These are phyloP conservation scores for Amaranthus cruentus DNA, from an alignment of 148 eudicot species.

Conservation along the genomic window DNA sequence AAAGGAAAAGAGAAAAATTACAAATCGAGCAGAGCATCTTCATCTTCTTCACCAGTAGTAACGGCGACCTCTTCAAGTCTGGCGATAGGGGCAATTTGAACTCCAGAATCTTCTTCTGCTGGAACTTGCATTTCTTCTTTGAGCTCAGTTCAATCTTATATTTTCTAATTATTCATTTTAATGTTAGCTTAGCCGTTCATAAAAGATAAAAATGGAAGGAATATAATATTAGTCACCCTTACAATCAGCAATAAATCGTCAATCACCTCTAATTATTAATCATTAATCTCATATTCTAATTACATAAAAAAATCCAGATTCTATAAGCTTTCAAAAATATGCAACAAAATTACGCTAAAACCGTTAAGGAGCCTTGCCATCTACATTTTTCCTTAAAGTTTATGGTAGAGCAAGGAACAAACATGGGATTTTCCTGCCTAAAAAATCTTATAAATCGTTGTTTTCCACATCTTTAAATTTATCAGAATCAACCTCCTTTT, in stretches of 20 bases:
- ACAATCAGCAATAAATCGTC: no score
- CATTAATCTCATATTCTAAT: conserved; percentile 17
- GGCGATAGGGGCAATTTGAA: conserved; percentile 69
- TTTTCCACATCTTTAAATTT: not conserved
- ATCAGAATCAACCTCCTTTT: conserved; percentile 15
- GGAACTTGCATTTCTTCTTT: conserved; percentile 43
- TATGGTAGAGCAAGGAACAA: not conserved
- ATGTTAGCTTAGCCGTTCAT: no score
- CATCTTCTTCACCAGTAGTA: conserved; percentile 79
- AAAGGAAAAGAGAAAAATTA: conserved; percentile 16
- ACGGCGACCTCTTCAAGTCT: conserved; percentile 67
- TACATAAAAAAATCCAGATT: conserved; percentile 9
- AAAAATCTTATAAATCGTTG: conserved; percentile 27
- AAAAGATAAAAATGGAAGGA: no score
- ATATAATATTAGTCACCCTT: no score
- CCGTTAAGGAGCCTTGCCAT: conserved; percentile 9
- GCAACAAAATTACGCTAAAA: conserved; percentile 14
- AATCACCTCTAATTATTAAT: not conserved
- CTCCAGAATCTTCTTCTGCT: conserved; percentile 74
- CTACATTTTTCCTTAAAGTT: conserved; percentile 5
- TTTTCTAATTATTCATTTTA: no score
- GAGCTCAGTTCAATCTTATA: conserved; percentile 17
- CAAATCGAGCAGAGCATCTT: conserved; percentile 71
- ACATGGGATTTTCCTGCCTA: conserved; percentile 3
- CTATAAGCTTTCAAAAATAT: conserved; percentile 1